phyloP scores from a whole-genome alignment of 768 basidiomycete species.

The Boletus tylopilopsis region DNA sequence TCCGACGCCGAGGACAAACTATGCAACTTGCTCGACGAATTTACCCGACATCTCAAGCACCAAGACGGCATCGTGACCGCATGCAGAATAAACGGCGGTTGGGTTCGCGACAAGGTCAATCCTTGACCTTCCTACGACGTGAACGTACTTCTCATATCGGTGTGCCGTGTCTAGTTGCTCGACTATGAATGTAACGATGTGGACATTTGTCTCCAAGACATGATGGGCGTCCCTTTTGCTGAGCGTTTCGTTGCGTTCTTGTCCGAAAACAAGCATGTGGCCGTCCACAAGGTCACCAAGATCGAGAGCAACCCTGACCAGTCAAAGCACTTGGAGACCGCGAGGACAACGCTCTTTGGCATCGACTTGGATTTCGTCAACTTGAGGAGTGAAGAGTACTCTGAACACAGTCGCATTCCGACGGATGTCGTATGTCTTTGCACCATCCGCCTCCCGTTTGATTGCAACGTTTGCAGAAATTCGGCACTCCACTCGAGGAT shows the following conservation, averaged over 20 bases:
- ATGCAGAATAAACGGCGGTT: slow-evolving; percentile 95
- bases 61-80: slow-evolving; percentile 52
- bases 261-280: slow-evolving; percentile 25
- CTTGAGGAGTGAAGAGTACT: slow-evolving; percentile 88
- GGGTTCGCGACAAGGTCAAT: slow-evolving; percentile 96
- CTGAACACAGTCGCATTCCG: slow-evolving; percentile 84
- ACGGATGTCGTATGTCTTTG: slow-evolving; percentile 65
- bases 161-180: slow-evolving; percentile 54
- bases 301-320: slow-evolving; percentile 95
- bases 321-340: slow-evolving; percentile 97
- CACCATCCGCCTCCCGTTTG: background rate
- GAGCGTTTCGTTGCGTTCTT: slow-evolving; percentile 64
- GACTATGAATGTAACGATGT: slow-evolving; percentile 84
- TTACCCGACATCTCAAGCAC: slow-evolving; percentile 51
- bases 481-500: slow-evolving; percentile 91
- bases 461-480: slow-evolving; percentile 48
- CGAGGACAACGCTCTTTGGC: slow-evolving; percentile 74
- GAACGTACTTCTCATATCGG: slow-evolving; percentile 12
- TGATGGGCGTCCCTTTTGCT: slow-evolving; percentile 91
- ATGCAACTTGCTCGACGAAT: slow-evolving; percentile 78
- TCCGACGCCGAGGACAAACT: slow-evolving; percentile 66
- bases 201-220: slow-evolving; percentile 83
- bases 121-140: slow-evolving; percentile 2
- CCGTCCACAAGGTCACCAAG: slow-evolving; percentile 60
- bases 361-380: slow-evolving; percentile 93